Evolutionary conservation across 768 basidiomycete species (phyloP).

Genomic region (Dendrothele bispora): DNA sequence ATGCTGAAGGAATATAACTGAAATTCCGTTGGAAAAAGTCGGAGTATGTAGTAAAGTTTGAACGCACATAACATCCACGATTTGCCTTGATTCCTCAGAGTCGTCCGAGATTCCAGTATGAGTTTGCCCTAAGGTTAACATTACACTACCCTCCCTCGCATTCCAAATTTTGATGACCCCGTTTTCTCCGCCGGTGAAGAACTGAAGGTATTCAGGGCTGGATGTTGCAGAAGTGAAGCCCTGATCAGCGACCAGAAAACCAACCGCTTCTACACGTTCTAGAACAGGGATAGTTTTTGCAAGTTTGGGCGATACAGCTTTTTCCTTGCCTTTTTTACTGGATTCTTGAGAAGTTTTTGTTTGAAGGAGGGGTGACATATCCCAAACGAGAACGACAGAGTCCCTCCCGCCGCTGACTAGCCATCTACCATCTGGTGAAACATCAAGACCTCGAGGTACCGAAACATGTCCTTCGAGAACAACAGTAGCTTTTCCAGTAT

Average conservation of each 20-base stretch:
- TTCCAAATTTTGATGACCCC: conserved; percentile 89
- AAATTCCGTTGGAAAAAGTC: conserved; percentile 8
- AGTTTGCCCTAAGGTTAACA: conserved; percentile 59
- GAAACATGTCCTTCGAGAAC: conserved; percentile 96
- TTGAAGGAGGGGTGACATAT: conserved; percentile 48
- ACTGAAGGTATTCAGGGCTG: conserved; percentile 45
- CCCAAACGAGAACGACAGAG: conserved; percentile 92
- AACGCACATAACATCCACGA: conserved; percentile 81
- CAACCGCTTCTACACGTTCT: conserved; percentile 87
- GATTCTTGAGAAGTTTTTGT: conserved; percentile 11
- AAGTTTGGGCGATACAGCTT: conserved; percentile 53
- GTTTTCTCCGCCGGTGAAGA: conserved; percentile 92
- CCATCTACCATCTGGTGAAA: conserved; percentile 85
- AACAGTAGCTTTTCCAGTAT: conserved; percentile 63
- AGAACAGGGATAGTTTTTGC: conserved; percentile 79
- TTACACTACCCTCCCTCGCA: conserved; percentile 58
- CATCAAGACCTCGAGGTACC: conserved; percentile 88
- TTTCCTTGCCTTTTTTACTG: conserved; percentile 47
- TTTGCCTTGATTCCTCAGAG: conserved; percentile 82
- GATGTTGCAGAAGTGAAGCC: conserved; percentile 44
- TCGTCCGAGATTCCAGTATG: conserved; percentile 44
- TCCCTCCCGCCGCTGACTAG: conserved; percentile 91
- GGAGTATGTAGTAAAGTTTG: background rate
- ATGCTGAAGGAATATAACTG: conserved; percentile 69
- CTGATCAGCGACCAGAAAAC: conserved; percentile 58